phyloP scores from a whole-genome alignment of 75 land plant genomes.

The Adiantum capillusveneris region DNA sequence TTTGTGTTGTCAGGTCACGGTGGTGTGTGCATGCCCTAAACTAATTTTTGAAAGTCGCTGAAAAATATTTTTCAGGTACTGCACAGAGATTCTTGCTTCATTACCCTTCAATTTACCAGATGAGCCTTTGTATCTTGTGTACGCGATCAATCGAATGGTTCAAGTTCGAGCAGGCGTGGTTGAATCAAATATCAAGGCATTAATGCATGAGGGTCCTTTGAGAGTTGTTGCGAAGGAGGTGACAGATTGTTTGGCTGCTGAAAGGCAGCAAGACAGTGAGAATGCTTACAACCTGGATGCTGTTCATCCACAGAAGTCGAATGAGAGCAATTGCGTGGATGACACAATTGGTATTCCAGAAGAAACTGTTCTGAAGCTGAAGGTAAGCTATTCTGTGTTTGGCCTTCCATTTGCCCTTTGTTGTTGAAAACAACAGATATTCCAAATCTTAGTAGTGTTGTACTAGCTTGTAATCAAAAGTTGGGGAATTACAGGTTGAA shows the following conservation, averaged over 20 bases:
- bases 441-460: too few relatives aligned
- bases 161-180: constrained; percentile 93
- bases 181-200: constrained; percentile 72
- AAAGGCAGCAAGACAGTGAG: constrained; percentile 17
- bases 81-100: constrained; percentile 79
- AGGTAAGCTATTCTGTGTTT: too few relatives aligned
- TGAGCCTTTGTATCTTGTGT: constrained; percentile 91
- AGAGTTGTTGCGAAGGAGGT: constrained; percentile 21
- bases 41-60: constrained; percentile 5
- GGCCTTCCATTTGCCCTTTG: not conserved
- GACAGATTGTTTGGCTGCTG: constrained; percentile 34
- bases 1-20: too few relatives aligned
- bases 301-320: not conserved
- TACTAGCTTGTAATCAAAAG: too few relatives aligned
- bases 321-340: constrained; percentile 1
- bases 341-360: constrained; percentile 34
- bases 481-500: constrained; percentile 40
- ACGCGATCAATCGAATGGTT: constrained; percentile 78
- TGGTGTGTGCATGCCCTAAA: too few relatives aligned
- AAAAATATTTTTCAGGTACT: constrained; percentile 75
- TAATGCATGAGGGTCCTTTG: constrained; percentile 39
- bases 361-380: constrained; percentile 49
- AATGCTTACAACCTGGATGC: constrained; percentile 18
- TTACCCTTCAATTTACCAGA: constrained; percentile 86
- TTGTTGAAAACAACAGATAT: too few relatives aligned